Conservation (phyloP, 208 protist species). For the Polymyxa betae region DNA sequence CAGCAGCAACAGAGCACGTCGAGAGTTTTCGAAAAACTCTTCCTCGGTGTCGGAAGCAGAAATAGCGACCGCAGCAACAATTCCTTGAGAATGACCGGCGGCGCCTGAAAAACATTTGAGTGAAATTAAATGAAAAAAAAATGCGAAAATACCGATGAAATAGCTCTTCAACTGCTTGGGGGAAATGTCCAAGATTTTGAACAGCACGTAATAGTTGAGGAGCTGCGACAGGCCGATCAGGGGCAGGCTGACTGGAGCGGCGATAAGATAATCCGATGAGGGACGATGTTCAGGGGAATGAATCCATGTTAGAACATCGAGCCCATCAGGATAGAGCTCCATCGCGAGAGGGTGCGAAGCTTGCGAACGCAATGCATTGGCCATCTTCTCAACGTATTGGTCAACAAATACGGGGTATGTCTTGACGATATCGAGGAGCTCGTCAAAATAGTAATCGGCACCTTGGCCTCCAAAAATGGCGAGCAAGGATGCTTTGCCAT, state of each 20-base stretch:
- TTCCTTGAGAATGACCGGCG: slow-evolving; percentile 67
- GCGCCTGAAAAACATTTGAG: slow-evolving; percentile 64
- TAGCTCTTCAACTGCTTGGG: slow-evolving; percentile 52
- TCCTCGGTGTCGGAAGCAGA: slow-evolving; percentile 63
- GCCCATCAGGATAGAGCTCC: background rate
- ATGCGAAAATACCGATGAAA: background rate
- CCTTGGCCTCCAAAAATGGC: background rate
- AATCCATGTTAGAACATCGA: background rate
- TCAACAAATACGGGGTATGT: background rate
- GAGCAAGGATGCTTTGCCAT: background rate
- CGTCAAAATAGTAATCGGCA: background rate
- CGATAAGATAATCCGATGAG: slow-evolving; percentile 63
- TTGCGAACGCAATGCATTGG: background rate
- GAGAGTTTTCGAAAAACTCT: slow-evolving; percentile 65
- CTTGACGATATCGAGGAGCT: background rate
- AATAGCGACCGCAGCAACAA: slow-evolving; percentile 72
- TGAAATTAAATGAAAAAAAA: background rate
- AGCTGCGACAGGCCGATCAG: slow-evolving; percentile 74
- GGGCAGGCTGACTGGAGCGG: slow-evolving; percentile 70
- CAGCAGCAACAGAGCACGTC: slow-evolving; percentile 64
- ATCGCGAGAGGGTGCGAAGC: background rate
- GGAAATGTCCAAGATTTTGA: slow-evolving; percentile 62
- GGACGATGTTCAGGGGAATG: background rate
- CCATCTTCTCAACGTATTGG: background rate
- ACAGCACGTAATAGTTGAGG: slow-evolving; percentile 68